Conservation (phyloP, 164 flowering plant genomes). For the Tetracentron sinense region DNA sequence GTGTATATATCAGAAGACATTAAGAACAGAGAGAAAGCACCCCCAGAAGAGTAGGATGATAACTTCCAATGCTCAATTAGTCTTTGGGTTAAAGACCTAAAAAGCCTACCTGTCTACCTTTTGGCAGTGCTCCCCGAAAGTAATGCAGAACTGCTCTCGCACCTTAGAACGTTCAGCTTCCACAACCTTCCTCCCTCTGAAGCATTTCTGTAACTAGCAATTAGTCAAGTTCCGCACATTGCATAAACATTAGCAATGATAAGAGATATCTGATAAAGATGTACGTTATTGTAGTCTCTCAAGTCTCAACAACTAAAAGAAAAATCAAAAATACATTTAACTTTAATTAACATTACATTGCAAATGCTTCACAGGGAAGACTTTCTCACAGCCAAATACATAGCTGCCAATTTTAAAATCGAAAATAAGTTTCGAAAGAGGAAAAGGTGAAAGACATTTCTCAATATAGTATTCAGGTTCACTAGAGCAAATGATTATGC, state of each 20-base stretch:
- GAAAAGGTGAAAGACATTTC: background rate
- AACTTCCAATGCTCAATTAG: background rate
- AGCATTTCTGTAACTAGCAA: conserved; percentile 74
- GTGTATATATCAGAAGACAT: background rate
- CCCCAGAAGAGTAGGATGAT: background rate
- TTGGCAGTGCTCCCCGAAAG: conserved; percentile 63
- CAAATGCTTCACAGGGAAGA: background rate
- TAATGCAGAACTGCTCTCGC: conserved; percentile 56
- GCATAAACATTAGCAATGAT: background rate
- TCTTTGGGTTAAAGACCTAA: background rate
- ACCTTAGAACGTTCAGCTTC: conserved; percentile 52
- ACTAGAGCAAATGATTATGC: no score
- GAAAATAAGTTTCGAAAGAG: background rate
- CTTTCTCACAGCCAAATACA: background rate
- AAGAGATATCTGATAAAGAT: no score
- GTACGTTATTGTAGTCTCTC: no score
- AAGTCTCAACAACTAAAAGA: background rate
- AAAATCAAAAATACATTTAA: no score
- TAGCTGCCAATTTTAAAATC: background rate
- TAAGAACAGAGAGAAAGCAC: background rate
- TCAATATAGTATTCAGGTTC: background rate
- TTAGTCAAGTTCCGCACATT: conserved; percentile 29
- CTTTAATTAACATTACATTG: background rate
- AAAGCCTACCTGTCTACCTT: conserved; percentile 66
- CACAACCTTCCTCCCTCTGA: conserved; percentile 75